Base-by-base conservation (phyloP, 2,329 filamentous ascomycete genomes). In the Pyrenochaeta sp. region DNA sequence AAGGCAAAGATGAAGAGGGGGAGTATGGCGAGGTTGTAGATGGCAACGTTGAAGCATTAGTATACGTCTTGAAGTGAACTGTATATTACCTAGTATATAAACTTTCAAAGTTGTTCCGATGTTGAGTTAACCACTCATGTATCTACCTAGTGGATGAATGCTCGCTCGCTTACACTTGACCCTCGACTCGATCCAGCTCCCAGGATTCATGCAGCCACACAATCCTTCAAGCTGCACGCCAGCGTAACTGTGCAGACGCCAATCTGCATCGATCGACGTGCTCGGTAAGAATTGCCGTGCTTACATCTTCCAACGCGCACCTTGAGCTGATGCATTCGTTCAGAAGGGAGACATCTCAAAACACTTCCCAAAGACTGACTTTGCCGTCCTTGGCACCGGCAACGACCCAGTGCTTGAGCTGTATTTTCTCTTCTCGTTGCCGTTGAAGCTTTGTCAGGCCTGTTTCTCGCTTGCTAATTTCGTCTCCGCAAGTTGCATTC, bases 341-440 rank as follows among this genome's bases (percentile, higher is more conserved):
- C 24, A 10, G 5, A 5, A 27, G 14, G 24, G 11, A n/a, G 24
- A 10, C 11, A n/a, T 5, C 9, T 65, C 51, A 79, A 44, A 94
- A 99, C 45, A 97, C 85, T 74, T 96, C 90, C 94, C 94, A 99
- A 57, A 99, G 75, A 65, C 90, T 96, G 51, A 97, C 84, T 69
- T 95, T 96, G 13, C 93, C 94, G 74, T 97, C 94, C 69, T 97
- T 99, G 41, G 89, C 88, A 1, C 94, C 94, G 1, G 85, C 90
- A 13, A 88, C 94, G 37, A 97, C 70, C 92, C 93, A 97, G 70
- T 97, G 93, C 17, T 87, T 87, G 36, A 76, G 77, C 61, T 82
- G 85, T 8, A 87, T 86, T 58, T 84, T 85, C 31, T 68, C 59
- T 17, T 69, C 70, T 15, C 75, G 54, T 39, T 71, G 67, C 31